Evolutionary conservation across 2,329 filamentous ascomycete genomes (phyloP).

Genomic region (Ustilaginoidea virens): DNA sequence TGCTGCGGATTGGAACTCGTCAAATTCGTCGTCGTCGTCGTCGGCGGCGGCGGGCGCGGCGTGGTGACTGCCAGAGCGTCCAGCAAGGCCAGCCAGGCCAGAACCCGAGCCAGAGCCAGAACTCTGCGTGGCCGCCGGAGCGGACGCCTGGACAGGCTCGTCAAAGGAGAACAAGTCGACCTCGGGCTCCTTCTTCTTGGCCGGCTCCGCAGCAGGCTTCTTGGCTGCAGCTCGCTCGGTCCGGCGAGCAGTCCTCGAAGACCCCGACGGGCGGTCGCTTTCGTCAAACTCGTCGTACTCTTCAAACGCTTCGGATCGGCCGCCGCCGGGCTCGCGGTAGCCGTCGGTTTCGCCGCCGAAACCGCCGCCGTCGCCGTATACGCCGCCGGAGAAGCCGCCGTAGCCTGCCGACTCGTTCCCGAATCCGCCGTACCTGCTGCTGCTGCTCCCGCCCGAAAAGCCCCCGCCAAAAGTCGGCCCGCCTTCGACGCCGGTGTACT

Average conservation of each 20-base stretch:
- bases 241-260: constrained; percentile 26
- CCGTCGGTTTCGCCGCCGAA: constrained; percentile 53
- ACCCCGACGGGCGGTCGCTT: constrained; percentile 31
- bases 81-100: constrained; percentile 29
- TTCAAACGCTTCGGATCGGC: constrained; percentile 69
- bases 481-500: constrained; percentile 89
- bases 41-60: constrained; percentile 27
- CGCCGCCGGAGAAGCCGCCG: constrained; percentile 52
- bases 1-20: constrained; percentile 88
- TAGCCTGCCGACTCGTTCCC: constrained; percentile 71
- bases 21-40: constrained; percentile 92
- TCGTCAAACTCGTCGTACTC: constrained; percentile 97
- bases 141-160: constrained; percentile 43
- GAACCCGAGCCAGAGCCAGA: too few species aligned
- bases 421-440: constrained; percentile 71
- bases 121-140: constrained; percentile 28
- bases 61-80: constrained; percentile 8
- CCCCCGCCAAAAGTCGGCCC: constrained; percentile 48
- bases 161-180: constrained; percentile 89
- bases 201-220: constrained; percentile 40
- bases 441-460: constrained; percentile 22
- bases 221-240: constrained; percentile 17
- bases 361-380: constrained; percentile 92
- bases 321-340: constrained; percentile 88
- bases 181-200: constrained; percentile 78